Percentiles rank a stretch among this genome's conserved stretches.
Conservation (phyloP, 2,329 filamentous ascomycete species). For the Arachnopeziza araneosa region DNA sequence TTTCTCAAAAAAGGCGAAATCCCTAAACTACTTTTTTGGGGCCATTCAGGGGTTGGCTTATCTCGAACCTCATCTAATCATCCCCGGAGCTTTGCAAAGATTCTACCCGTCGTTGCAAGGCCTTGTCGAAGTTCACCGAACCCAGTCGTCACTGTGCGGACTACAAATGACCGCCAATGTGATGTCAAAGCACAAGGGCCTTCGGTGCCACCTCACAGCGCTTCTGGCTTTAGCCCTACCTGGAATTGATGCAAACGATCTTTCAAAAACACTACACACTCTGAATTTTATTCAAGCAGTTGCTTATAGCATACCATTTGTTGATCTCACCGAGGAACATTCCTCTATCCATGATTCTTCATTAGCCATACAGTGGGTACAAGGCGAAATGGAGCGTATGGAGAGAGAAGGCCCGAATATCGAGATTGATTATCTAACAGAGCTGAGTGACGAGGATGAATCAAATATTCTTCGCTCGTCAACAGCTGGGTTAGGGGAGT, state of each 20-base stretch:
- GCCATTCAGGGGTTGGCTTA: slow-evolving; percentile 86
- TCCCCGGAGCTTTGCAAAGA: slow-evolving; percentile 87
- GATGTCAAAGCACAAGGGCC: slow-evolving; percentile 92
- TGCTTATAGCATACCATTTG: slow-evolving; percentile 91
- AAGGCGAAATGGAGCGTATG: slow-evolving; percentile 88
- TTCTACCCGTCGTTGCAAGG: slow-evolving; percentile 98
- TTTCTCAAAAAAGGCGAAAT: slow-evolving; percentile 89
- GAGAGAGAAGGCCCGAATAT: slow-evolving; percentile 81
- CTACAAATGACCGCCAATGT: slow-evolving; percentile 87
- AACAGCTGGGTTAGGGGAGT: slow-evolving; percentile 89
- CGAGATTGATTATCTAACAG: slow-evolving; percentile 75
- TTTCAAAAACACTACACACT: slow-evolving; percentile 93
- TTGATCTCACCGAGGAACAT: slow-evolving; percentile 67
- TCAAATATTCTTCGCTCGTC: slow-evolving; percentile 85
- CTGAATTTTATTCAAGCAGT: slow-evolving; percentile 93
- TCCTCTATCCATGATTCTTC: slow-evolving; percentile 65
- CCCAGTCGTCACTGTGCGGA: slow-evolving; percentile 86
- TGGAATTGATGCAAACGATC: slow-evolving; percentile 94
- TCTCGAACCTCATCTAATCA: slow-evolving; percentile 82
- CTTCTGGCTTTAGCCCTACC: slow-evolving; percentile 88
- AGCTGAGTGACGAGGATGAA: slow-evolving; percentile 81
- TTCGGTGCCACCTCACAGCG: slow-evolving; percentile 90
- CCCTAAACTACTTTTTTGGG: slow-evolving; percentile 86
- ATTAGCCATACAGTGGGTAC: slow-evolving; percentile 88
- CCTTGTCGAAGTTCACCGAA: slow-evolving; percentile 92